Percentiles rank a stretch among this genome's conserved stretches.
These are phyloP conservation scores for Suhomyces bribrorum DNA, from an alignment of 1,139 yeast species.

Conservation along the genomic window DNA sequence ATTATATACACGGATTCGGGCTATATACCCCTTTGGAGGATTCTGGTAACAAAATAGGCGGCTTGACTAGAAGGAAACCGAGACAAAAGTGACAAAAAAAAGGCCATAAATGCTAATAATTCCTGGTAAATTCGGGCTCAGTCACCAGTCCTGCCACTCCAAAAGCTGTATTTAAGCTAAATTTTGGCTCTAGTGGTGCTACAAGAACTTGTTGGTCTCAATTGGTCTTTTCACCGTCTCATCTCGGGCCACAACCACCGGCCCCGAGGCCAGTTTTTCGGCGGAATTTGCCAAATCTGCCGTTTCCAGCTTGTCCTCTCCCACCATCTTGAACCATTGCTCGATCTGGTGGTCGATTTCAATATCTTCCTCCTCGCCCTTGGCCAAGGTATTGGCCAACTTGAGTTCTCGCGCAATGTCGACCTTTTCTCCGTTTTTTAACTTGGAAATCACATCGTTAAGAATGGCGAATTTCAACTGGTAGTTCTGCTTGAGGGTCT, in stretches of 20 bases:
- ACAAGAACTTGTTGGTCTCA: slow-evolving; percentile 20
- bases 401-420: slow-evolving; percentile 41
- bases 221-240: slow-evolving; percentile 4
- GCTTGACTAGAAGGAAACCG: too few relatives aligned
- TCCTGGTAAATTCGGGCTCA: too few relatives aligned
- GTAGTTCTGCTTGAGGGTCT: slow-evolving; percentile 32
- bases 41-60: too few relatives aligned
- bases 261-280: neutral
- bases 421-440: slow-evolving; percentile 34
- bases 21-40: too few relatives aligned
- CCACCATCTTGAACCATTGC: slow-evolving; percentile 34
- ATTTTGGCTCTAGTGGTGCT: too few relatives aligned
- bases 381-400: slow-evolving; percentile 39
- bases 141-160: too few relatives aligned
- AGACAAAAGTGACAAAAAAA: too few relatives aligned
- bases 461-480: slow-evolving; percentile 34
- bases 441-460: slow-evolving; percentile 31
- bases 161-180: too few relatives aligned
- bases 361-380: slow-evolving; percentile 35
- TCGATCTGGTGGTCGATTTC: slow-evolving; percentile 45
- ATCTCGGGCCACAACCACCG: neutral
- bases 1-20: too few relatives aligned
- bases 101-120: too few relatives aligned
- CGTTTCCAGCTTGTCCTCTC: slow-evolving; percentile 14
- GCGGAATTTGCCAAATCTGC: neutral